A percentile compares a stretch with the other conserved stretches of the same genome.
These are phyloP conservation scores for Dendrobium huoshanense DNA, from an alignment of 106 monocot genomes.

Conservation along the genomic window DNA sequence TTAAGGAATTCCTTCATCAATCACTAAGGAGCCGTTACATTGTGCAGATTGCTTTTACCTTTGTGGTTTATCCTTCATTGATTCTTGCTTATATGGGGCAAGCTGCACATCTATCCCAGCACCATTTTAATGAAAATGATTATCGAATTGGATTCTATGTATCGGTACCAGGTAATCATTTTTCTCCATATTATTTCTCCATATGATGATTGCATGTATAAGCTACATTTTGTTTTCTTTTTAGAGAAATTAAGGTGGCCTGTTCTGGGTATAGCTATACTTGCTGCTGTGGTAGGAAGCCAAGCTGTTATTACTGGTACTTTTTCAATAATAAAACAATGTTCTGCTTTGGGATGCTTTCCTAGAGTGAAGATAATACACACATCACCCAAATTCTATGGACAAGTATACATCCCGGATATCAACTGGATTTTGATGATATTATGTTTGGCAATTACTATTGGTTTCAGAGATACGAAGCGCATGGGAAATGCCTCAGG, in stretches of 20 bases:
- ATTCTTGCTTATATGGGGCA: slow-evolving; percentile 98
- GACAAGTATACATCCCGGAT: slow-evolving; percentile 90
- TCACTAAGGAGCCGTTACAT: not conserved
- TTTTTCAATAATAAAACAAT: slow-evolving; percentile 90
- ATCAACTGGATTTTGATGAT: slow-evolving; percentile 90
- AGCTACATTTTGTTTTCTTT: slow-evolving; percentile 9
- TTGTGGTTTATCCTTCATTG: slow-evolving; percentile 87
- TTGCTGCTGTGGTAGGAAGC: slow-evolving; percentile 87
- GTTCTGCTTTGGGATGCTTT: slow-evolving; percentile 75
- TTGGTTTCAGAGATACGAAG: slow-evolving; percentile 83
- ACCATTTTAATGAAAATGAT: slow-evolving; percentile 57
- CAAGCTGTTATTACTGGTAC: slow-evolving; percentile 87
- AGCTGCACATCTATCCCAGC: slow-evolving; percentile 87
- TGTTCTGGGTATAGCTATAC: slow-evolving; percentile 76
- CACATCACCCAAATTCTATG: slow-evolving; percentile 70
- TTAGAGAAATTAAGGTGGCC: slow-evolving; percentile 78
- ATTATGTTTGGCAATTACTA: slow-evolving; percentile 73
- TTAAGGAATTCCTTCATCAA: not conserved
- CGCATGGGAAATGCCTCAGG: slow-evolving; percentile 89
- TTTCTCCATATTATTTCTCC: not conserved
- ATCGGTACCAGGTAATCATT: slow-evolving; percentile 77
- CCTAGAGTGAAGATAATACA: slow-evolving; percentile 84
- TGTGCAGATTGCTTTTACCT: slow-evolving; percentile 87
- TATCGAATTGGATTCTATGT: slow-evolving; percentile 93
- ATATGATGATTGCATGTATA: not conserved